Conservation (phyloP, 495 filamentous ascomycete genomes). For the Cryomyces antarcticus region DNA sequence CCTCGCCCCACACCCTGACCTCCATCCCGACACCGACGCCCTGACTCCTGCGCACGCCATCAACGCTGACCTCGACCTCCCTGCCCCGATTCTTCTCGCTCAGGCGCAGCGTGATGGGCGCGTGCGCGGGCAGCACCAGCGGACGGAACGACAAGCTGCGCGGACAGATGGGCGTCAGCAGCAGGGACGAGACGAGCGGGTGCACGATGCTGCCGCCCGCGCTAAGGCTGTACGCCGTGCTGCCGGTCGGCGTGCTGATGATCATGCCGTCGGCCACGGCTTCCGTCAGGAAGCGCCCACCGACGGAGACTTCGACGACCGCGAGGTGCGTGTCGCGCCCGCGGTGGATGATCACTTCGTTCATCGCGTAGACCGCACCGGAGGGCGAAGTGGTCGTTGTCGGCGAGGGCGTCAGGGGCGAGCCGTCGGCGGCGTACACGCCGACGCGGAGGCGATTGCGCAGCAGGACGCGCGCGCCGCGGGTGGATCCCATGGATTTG, state of each 20-base stretch:
- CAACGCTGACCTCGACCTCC: constrained; percentile 73
- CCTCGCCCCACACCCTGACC: constrained; percentile 67
- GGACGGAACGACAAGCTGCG: constrained; percentile 82
- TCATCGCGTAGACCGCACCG: constrained; percentile 64
- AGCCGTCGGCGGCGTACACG: constrained; percentile 38
- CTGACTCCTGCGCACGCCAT: constrained; percentile 51
- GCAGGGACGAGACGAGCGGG: constrained; percentile 65
- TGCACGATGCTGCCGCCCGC: constrained; percentile 90
- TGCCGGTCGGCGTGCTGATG: constrained; percentile 80
- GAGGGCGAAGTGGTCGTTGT: constrained; percentile 1
- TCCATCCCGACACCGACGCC: constrained; percentile 68
- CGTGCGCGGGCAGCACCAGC: constrained; percentile 69
- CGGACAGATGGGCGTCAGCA: constrained; percentile 87
- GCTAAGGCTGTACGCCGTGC: constrained; percentile 84
- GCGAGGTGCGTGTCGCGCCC: constrained; percentile 77
- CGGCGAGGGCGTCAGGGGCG: constrained; percentile 8
- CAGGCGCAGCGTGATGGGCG: constrained; percentile 60
- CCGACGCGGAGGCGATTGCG: constrained; percentile 72
- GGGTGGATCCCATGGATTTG: constrained; percentile 56
- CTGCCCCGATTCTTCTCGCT: constrained; percentile 66
- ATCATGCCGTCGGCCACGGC: constrained; percentile 91
- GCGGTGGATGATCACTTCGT: constrained; percentile 85
- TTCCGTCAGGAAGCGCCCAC: constrained; percentile 69
- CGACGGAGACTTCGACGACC: constrained; percentile 72
- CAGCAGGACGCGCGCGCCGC: constrained; percentile 60